Percentiles rank a stretch among this genome's conserved stretches.
Conservation (phyloP, 108 stramenopile species). For the Cyclotella atomus region DNA sequence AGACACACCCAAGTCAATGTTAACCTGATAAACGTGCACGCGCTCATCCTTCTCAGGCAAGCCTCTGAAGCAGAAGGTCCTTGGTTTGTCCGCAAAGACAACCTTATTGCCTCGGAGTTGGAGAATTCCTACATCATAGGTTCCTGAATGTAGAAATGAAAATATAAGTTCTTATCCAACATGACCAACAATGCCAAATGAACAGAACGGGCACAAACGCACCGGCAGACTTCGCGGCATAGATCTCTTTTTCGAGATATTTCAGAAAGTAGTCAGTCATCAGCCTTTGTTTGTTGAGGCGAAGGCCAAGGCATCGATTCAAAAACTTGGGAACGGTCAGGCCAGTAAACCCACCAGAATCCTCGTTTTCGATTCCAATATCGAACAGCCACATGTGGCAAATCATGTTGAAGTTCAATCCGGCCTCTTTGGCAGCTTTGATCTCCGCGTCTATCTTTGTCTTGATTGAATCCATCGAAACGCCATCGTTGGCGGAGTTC, state of each 20-base stretch:
- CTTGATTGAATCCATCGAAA: constrained; percentile 26
- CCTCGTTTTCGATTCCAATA: constrained; percentile 23
- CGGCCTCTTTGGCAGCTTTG: constrained; percentile 34
- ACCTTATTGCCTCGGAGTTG: constrained; percentile 35
- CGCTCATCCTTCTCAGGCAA: constrained; percentile 37
- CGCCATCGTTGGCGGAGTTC: constrained; percentile 32
- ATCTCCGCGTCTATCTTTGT: constrained; percentile 43
- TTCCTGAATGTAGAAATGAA: background rate
- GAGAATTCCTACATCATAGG: constrained; percentile 42
- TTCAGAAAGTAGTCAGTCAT: constrained; percentile 40
- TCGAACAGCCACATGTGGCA: constrained; percentile 34
- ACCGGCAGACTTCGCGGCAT: constrained; percentile 29
- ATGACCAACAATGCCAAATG: background rate
- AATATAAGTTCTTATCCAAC: background rate
- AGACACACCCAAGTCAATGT: constrained; percentile 24
- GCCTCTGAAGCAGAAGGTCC: constrained; percentile 36
- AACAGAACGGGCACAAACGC: no score
- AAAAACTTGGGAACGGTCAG: constrained; percentile 42
- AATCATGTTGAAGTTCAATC: constrained; percentile 39
- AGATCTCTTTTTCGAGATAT: constrained; percentile 28
- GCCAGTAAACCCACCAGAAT: no score
- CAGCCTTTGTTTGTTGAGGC: constrained; percentile 31
- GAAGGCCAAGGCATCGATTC: constrained; percentile 38
- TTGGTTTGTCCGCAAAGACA: constrained; percentile 16
- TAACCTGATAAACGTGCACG: constrained; percentile 38